Base-by-base conservation (phyloP, 768 basidiomycete species). In the Tricholoma flavovirens region DNA sequence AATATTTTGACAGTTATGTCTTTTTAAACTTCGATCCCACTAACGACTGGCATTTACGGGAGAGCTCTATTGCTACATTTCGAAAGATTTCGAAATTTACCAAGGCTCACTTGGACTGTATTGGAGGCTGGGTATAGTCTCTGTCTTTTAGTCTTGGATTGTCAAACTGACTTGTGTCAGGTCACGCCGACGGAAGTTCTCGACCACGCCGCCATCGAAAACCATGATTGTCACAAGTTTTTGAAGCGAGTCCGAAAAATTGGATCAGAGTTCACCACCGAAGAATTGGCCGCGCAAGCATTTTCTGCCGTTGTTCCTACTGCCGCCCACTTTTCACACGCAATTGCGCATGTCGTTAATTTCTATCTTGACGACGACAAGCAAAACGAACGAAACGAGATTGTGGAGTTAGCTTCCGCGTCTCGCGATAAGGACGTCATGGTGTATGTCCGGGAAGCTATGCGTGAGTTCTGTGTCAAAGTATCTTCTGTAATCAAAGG, bases 261-360 rank as follows among this genome's bases (percentile, higher is more conserved):
- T 30, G 53, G 59, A 15, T 49, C 55, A 0, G 56, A 67, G 10
- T 59, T 62, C 45, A 64, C 65, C 24, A 65, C 62, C 57, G 56
- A 69, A 59, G 66, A 77, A 21, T 64, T 84, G n/a, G 76, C 82
- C 1, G 67, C 71, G n/a, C 71, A 73, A 24, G 69, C 83, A 7
- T 80, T 87, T 59, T 73, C 77, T 7, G 78, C 83, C 48, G 65
- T 76, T 14, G 75, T 86, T 11, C 82, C 83, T 5, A 82, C 82
- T 14, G 76, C 79, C 2, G 71, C 81, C 0, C 63, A 80, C 5
- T 86, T 81, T 70, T 82, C 83, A 1, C 75, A 82, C 51, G 75
- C 77, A 10, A 66, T 87, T 40, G 73, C 79, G 3, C 77, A 79
- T 53, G 75, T 85, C 21, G 72, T 89, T 49, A 73, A 86, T 62